phyloP scores from a whole-genome alignment of 108 stramenopile species.

The Mayamaea pseudoterrestris region DNA sequence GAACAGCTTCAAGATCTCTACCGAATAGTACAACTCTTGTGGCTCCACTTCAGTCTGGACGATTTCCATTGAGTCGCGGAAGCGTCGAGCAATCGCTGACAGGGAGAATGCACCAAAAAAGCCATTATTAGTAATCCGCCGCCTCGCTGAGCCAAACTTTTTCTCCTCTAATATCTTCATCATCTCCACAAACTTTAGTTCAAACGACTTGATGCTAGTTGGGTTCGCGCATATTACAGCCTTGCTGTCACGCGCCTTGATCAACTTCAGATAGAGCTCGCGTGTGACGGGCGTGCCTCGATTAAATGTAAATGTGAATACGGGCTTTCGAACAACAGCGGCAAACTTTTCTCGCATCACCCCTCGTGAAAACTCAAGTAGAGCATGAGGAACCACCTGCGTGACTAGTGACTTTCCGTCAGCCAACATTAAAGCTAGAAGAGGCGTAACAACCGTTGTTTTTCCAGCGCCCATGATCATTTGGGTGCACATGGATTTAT shows the following conservation, averaged over 20 bases:
- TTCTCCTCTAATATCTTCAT: conserved; percentile 87
- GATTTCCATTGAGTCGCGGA: conserved; percentile 66
- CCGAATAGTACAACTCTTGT: conserved; percentile 78
- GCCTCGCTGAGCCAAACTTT: conserved; percentile 26
- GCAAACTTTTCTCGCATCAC: conserved; percentile 97
- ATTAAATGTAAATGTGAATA: conserved; percentile 96
- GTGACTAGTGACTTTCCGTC: conserved; percentile 90
- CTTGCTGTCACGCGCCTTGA: conserved; percentile 84
- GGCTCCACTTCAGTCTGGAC: conserved; percentile 66
- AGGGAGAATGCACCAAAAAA: conserved; percentile 55
- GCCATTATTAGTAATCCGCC: conserved; percentile 19
- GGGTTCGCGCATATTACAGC: conserved; percentile 95
- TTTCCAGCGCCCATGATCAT: conserved; percentile 99
- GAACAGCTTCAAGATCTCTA: conserved; percentile 87
- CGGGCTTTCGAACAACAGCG: conserved; percentile 90
- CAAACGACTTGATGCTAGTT: conserved; percentile 94
- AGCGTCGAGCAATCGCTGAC: conserved; percentile 74
- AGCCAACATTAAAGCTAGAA: conserved; percentile 94
- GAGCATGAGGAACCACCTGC: conserved; percentile 96
- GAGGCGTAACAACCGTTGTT: conserved; percentile 98
- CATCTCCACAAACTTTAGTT: conserved; percentile 97
- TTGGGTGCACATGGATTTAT: conserved; percentile 91
- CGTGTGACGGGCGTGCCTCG: conserved; percentile 87
- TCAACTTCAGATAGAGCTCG: conserved; percentile 88
- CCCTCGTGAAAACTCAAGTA: conserved; percentile 92